Base-by-base conservation (phyloP, 78 protist species). In the Dictyostelium capitatum region DNA sequence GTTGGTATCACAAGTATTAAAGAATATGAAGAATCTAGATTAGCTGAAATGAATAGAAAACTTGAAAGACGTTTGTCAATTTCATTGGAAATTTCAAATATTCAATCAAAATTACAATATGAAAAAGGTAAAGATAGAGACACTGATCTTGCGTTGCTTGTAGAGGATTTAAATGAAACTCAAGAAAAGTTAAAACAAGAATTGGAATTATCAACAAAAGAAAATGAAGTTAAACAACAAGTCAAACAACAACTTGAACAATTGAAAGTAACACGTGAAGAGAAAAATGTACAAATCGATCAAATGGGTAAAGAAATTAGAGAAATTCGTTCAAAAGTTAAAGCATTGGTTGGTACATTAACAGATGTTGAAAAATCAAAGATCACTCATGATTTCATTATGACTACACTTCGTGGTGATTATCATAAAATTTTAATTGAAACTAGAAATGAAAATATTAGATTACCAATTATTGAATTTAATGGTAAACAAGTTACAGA, bases 11-110 rank as follows among this genome's bases (percentile, higher is more conserved):
- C 11, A 25, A 87, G 90, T 32, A 95, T 97, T 43, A 87, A 94
- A 48, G 98, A 95, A 57, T 96, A 91, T 70, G 99, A 97, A 87
- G 97, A 87, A 32, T 32, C 15, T 43, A 32, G 77, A 8, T 12
- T 82, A 9, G 32, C n/a, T 11, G 62, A n/a, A n/a, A 82, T 79
- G 7, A 80, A 77, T 65, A 77, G 69, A 65, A 43, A 23, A 4
- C 75, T 79, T 25, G 15, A 57, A 46, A 30, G 32, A 41, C n/a
- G 74, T 7, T 15, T 79, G 30, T 89, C 97, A 78, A 47, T 89
- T 9, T 4, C 64, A 19, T 69, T 37, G 20, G 11, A 8, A 12
- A 69, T 64, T 4, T 11, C 91, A 12, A 57, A 32, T 32, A 90
- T 95, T 50, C 69, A 37, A 37, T 41, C 74, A 37, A 82, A 81